phyloP scores from a whole-genome alignment of 768 basidiomycete species.

The Amanita fuliginea region DNA sequence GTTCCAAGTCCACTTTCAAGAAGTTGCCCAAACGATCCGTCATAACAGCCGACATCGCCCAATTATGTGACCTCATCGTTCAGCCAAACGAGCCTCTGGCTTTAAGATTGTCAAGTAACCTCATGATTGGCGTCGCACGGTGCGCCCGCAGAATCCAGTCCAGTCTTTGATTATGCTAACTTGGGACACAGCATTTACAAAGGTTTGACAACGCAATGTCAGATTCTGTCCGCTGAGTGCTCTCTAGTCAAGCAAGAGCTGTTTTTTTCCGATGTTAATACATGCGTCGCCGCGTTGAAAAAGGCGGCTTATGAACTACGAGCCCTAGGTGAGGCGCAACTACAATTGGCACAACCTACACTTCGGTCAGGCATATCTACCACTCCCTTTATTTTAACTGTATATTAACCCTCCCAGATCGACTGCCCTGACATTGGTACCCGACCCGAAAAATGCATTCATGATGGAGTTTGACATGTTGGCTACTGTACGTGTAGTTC shows the following conservation, averaged over 20 bases:
- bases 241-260: constrained; percentile 72
- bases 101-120: constrained; percentile 74
- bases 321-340: constrained; percentile 33
- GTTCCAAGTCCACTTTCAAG: constrained; percentile 78
- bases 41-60: constrained; percentile 72
- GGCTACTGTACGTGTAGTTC: constrained; percentile 36
- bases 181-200: constrained; percentile 26
- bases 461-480: constrained; percentile 56
- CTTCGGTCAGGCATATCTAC: constrained; percentile 35
- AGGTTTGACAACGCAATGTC: constrained; percentile 16
- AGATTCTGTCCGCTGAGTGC: neutral
- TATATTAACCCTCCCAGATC: constrained; percentile 22
- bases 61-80: constrained; percentile 72
- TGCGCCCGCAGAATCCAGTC: constrained; percentile 17
- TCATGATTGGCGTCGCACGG: constrained; percentile 87
- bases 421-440: constrained; percentile 38
- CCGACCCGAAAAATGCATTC: constrained; percentile 37
- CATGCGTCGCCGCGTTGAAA: constrained; percentile 68
- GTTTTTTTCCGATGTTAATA: constrained; percentile 69
- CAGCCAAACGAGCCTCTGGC: constrained; percentile 83
- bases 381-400: neutral
- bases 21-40: constrained; percentile 77
- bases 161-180: neutral
- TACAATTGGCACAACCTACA: constrained; percentile 64
- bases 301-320: constrained; percentile 63